Conservation (phyloP, 1,139 yeast genomes). For the Eremothecium gossypii region DNA sequence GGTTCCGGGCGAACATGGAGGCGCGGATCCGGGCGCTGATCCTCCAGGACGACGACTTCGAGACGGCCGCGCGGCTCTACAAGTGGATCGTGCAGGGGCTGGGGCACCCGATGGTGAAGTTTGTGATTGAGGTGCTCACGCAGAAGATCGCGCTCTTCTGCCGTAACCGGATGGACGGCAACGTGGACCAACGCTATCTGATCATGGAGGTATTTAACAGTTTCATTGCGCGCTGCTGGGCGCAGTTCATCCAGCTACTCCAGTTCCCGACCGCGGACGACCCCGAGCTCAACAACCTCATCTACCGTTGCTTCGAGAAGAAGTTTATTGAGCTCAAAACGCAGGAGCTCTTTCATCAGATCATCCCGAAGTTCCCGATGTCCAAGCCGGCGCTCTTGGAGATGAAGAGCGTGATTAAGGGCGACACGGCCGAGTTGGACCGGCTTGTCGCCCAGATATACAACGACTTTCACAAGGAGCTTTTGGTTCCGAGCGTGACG, state of each 20-base stretch:
- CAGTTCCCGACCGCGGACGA: constrained; percentile 19
- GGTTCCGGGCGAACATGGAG: constrained; percentile 12
- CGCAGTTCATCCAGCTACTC: constrained; percentile 16
- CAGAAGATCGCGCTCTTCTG: constrained; percentile 36
- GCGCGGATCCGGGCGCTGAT: constrained; percentile 12
- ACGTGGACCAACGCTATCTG: constrained; percentile 36
- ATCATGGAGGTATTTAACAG: constrained; percentile 29
- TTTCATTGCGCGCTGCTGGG: constrained; percentile 21
- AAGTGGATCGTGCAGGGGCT: constrained; percentile 22
- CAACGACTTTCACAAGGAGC: constrained; percentile 37
- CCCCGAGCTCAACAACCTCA: constrained; percentile 29
- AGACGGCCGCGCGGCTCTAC: constrained; percentile 15
- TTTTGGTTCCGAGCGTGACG: constrained; percentile 76
- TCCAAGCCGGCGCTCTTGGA: constrained; percentile 58
- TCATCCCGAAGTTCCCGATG: constrained; percentile 46
- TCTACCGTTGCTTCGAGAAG: constrained; percentile 21
- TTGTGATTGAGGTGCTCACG: constrained; percentile 30
- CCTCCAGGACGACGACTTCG: constrained; percentile 23
- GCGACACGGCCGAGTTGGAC: constrained; percentile 26
- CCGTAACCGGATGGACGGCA: constrained; percentile 30
- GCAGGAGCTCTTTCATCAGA: constrained; percentile 54
- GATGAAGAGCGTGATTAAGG: constrained; percentile 39
- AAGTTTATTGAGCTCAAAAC: constrained; percentile 39
- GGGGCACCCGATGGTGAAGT: constrained; percentile 8
- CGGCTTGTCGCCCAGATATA: constrained; percentile 38